phyloP scores from a whole-genome alignment of 495 filamentous ascomycete species.

The Penicillium daleae region DNA sequence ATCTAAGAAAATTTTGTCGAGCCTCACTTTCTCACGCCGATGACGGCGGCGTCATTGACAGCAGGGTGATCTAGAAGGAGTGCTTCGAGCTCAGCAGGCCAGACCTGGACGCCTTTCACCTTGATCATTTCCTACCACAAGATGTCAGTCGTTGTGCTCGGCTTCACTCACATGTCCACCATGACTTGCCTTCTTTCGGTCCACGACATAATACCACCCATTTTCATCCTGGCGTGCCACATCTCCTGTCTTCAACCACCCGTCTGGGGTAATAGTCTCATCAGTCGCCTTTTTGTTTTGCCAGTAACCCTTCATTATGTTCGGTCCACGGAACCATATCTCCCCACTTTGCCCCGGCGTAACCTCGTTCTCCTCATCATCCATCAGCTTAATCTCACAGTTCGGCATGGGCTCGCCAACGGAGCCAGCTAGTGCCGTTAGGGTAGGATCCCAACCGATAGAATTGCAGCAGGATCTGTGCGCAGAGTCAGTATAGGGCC shows the following conservation, averaged over 20 bases:
- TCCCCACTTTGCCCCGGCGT: neutral
- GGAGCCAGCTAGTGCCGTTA: neutral
- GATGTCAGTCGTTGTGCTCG: neutral
- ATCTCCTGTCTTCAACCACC: neutral
- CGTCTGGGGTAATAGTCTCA: neutral
- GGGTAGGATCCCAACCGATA: neutral
- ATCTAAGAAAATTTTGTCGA: neutral
- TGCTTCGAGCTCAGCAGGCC: constrained; percentile 53
- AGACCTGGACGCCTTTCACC: constrained; percentile 51
- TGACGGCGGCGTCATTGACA: constrained; percentile 43
- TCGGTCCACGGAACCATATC: neutral
- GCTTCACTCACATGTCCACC: neutral
- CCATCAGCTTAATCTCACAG: neutral
- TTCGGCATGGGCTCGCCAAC: neutral
- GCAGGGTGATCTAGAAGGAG: constrained; percentile 44
- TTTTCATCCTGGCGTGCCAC: neutral
- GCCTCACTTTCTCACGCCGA: neutral
- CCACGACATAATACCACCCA: neutral
- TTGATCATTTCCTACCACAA: constrained; percentile 32
- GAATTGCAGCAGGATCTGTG: neutral
- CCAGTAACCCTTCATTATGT: neutral
- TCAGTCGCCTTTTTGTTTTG: neutral
- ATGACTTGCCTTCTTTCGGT: neutral
- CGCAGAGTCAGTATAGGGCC: neutral
- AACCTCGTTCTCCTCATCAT: neutral